Conservation (phyloP, 2,329 filamentous ascomycete genomes). For the Xylaria sp. region DNA sequence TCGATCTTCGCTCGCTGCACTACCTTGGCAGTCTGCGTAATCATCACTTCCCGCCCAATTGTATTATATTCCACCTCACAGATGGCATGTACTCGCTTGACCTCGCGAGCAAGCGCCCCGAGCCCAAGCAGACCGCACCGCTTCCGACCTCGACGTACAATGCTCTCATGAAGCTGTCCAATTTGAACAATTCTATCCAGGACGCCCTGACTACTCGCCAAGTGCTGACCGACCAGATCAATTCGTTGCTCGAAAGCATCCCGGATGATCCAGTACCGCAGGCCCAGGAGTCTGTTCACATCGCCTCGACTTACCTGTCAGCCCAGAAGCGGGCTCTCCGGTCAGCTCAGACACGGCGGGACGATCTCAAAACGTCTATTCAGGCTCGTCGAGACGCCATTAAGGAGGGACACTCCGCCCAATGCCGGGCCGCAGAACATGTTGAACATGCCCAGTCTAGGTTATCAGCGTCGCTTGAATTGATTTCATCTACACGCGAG, state of each 20-base stretch:
- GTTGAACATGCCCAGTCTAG: conserved; percentile 70
- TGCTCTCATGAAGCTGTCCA: conserved; percentile 86
- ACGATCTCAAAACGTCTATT: conserved; percentile 76
- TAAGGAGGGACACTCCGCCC: conserved; percentile 66
- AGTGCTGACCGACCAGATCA: conserved; percentile 81
- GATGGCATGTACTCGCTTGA: conserved; percentile 90
- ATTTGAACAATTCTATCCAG: conserved; percentile 89
- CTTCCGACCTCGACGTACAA: conserved; percentile 83
- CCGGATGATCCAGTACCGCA: conserved; percentile 58
- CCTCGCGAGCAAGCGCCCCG: conserved; percentile 63
- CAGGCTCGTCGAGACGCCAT: conserved; percentile 75
- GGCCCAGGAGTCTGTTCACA: conserved; percentile 60
- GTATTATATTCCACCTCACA: conserved; percentile 83
- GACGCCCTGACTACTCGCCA: conserved; percentile 85
- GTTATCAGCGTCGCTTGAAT: conserved; percentile 64
- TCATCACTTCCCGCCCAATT: conserved; percentile 82
- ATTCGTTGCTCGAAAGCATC: conserved; percentile 61
- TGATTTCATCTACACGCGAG: conserved; percentile 68
- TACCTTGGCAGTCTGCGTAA: conserved; percentile 79
- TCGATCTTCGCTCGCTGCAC: conserved; percentile 78
- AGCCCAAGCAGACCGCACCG: conserved; percentile 63
- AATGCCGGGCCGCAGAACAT: conserved; percentile 68
- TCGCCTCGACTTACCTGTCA: conserved; percentile 66
- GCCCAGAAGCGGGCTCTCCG: conserved; percentile 75
- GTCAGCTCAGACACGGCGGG: conserved; percentile 68